Conservation (phyloP, 148 eudicot species). For the Vaccinium macrocarpon region DNA sequence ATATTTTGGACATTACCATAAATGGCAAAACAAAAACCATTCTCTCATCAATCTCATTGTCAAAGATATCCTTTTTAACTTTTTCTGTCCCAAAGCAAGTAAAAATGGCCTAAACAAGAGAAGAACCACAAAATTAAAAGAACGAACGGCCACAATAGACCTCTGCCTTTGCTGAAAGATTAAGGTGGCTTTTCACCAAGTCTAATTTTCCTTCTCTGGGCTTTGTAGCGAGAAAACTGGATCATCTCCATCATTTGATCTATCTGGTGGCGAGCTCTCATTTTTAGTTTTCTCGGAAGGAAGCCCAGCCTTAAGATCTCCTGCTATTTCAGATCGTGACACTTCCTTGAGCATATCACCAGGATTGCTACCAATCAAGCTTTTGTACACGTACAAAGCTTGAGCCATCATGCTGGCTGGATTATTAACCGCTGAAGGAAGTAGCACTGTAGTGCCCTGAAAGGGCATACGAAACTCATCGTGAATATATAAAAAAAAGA, state of each 20-base stretch:
- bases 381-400: constrained; percentile 61
- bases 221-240: constrained; percentile 53
- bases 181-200: not conserved
- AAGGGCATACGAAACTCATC: not conserved
- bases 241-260: constrained; percentile 13
- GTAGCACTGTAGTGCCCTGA: constrained; percentile 69
- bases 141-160: not conserved
- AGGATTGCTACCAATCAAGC: constrained; percentile 28
- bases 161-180: not conserved
- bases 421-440: constrained; percentile 50
- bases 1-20: not conserved
- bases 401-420: constrained; percentile 60
- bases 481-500: not conserved
- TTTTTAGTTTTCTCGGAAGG: not conserved
- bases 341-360: constrained; percentile 15
- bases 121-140: not conserved
- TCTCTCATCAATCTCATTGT: not conserved
- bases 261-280: not conserved
- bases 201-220: constrained; percentile 27
- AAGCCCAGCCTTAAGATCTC: constrained; percentile 12
- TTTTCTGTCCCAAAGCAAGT: not conserved
- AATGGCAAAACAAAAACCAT: not conserved
- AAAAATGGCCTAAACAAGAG: not conserved
- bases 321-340: constrained; percentile 14
- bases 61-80: not conserved